Evolutionary conservation across 495 filamentous ascomycete species (phyloP).

Genomic region (Apiosordaria backusii): DNA sequence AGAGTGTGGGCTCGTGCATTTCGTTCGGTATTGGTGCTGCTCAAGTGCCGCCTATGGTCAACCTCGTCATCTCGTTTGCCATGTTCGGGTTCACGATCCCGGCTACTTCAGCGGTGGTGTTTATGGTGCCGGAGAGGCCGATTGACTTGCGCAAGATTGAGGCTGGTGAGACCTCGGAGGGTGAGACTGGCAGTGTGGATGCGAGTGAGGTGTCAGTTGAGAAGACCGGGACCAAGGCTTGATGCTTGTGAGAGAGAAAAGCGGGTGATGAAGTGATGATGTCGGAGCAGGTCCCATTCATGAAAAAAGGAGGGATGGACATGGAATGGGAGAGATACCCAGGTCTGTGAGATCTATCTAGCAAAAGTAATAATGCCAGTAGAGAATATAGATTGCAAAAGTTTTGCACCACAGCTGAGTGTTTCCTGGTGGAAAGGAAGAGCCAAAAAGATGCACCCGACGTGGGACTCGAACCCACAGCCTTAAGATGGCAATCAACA

Average conservation of each 20-base stretch:
- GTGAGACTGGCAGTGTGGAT: constrained; percentile 9
- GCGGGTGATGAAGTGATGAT: neutral
- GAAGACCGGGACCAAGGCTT: neutral
- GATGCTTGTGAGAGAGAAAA: neutral
- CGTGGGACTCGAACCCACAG: constrained; percentile 19
- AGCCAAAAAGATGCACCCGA: neutral
- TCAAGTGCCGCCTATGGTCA: constrained; percentile 41
- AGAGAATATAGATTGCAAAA: neutral
- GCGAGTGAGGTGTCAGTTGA: neutral
- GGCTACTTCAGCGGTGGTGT: constrained; percentile 35
- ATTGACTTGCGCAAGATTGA: constrained; percentile 21
- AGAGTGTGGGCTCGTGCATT: constrained; percentile 48
- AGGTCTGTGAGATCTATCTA: neutral
- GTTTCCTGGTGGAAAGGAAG: neutral
- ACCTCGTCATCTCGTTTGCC: constrained; percentile 41
- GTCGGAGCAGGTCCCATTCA: neutral
- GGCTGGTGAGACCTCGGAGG: constrained; percentile 11
- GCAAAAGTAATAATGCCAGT: neutral
- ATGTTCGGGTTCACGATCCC: constrained; percentile 43
- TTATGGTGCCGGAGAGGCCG: constrained; percentile 38
- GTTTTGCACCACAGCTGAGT: neutral
- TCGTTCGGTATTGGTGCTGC: constrained; percentile 49
- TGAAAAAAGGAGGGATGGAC: neutral
- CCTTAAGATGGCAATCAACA: constrained; percentile 6
- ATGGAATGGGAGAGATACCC: constrained; percentile 3